Evolutionary conservation across 495 filamentous ascomycete genomes (phyloP).

Genomic region (Penicillium nucicola): DNA sequence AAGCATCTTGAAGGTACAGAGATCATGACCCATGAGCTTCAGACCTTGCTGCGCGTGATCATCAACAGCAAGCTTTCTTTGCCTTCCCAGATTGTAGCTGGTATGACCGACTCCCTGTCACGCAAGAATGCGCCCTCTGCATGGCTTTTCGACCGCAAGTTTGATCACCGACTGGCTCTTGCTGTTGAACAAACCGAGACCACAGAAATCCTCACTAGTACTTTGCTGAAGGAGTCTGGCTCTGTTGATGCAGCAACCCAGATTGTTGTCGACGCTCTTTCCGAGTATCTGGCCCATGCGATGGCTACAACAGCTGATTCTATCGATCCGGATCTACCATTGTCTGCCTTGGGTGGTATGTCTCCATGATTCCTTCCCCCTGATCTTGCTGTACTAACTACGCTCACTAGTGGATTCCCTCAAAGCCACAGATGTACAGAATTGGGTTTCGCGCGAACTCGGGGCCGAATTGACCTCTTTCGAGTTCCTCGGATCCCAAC

Average conservation of each 20-base stretch:
- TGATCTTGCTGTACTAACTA: conserved; percentile 3
- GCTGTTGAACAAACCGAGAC: conserved; percentile 1
- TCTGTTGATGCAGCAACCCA: conserved; percentile 9
- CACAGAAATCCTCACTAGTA: conserved; percentile 2
- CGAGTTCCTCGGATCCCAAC: conserved; percentile 25
- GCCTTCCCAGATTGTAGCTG: conserved; percentile 21
- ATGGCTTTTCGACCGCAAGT: conserved; percentile 24
- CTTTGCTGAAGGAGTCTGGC: conserved; percentile 14
- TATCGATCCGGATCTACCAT: conserved; percentile 22
- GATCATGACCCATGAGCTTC: conserved; percentile 17
- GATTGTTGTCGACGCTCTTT: conserved; percentile 14
- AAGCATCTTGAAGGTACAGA: conserved; percentile 25
- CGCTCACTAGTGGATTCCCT: conserved; percentile 34
- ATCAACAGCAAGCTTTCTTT: conserved; percentile 16
- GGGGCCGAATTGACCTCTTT: conserved; percentile 26
- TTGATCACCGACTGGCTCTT: conserved; percentile 20
- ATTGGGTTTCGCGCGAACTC: conserved; percentile 32
- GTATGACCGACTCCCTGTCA: conserved; percentile 22
- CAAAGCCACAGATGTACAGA: conserved; percentile 34
- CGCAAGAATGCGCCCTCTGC: conserved; percentile 9
- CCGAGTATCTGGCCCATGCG: conserved; percentile 20
- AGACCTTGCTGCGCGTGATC: conserved; percentile 18
- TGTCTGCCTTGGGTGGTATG: conserved; percentile 26
- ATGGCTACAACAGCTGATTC: conserved; percentile 24
- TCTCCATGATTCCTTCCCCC: not conserved